Percentiles rank a stretch among this genome's conserved stretches.
phyloP scores from a whole-genome alignment of 371 early-diverging fungal genomes.

The Rhizopus sp. region DNA sequence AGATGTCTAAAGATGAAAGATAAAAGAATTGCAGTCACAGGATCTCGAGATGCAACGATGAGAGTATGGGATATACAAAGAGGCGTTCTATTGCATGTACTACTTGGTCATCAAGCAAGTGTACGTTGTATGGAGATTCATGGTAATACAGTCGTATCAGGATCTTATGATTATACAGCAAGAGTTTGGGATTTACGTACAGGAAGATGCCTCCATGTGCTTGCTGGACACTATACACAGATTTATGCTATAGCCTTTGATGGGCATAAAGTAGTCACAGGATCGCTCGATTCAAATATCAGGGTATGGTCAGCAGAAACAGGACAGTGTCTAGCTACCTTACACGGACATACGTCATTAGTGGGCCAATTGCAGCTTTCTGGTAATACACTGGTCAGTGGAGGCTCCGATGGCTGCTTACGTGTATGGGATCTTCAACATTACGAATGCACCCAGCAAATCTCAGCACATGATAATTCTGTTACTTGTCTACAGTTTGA shows the following conservation, averaged over 20 bases:
- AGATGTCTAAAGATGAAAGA: slow-evolving; percentile 81
- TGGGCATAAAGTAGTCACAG: slow-evolving; percentile 69
- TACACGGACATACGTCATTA: slow-evolving; percentile 83
- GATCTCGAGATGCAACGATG: slow-evolving; percentile 87
- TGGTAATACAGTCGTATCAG: slow-evolving; percentile 79
- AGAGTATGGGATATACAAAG: slow-evolving; percentile 83
- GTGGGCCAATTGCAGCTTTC: slow-evolving; percentile 86
- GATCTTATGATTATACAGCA: slow-evolving; percentile 90
- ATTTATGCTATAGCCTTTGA: slow-evolving; percentile 73
- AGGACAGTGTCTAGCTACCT: slow-evolving; percentile 57
- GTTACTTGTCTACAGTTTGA: slow-evolving; percentile 90
- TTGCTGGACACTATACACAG: slow-evolving; percentile 71
- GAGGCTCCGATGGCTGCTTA: slow-evolving; percentile 85
- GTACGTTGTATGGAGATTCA: slow-evolving; percentile 84
- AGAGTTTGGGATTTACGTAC: slow-evolving; percentile 85
- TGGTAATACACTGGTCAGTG: slow-evolving; percentile 74
- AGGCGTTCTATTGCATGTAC: slow-evolving; percentile 58
- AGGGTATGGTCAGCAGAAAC: slow-evolving; percentile 73
- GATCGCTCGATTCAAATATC: slow-evolving; percentile 76
- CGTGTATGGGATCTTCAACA: slow-evolving; percentile 86
- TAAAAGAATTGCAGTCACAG: slow-evolving; percentile 76
- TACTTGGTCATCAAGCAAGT: slow-evolving; percentile 77
- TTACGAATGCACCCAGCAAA: slow-evolving; percentile 65
- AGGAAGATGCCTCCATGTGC: slow-evolving; percentile 65
- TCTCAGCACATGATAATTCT: slow-evolving; percentile 81